Base-by-base conservation (phyloP, 371 early-diverging fungal genomes). In the Mucor plumbeus region DNA sequence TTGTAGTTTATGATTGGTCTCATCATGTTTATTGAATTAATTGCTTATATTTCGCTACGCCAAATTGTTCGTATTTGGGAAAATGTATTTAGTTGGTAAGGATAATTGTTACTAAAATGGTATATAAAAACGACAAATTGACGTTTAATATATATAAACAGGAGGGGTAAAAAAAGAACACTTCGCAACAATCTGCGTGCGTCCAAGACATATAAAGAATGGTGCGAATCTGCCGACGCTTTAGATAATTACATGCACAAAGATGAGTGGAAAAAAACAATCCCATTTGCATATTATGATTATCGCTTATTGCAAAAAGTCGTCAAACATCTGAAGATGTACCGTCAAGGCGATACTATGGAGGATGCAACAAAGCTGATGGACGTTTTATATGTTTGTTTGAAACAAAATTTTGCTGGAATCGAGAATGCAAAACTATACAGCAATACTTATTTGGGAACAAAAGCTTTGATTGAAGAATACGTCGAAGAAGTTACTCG, bases 381-480 rank as follows among this genome's bases (percentile, higher is more conserved):
- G 65, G 80, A 83, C 60, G 74, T 85, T 17, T 73, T 91, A 26
- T 85, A 88, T 26, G 85, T 87, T n/a, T 91, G 90, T 8, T 81
- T 91, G 68, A 94, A 92, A 67, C 74, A 83, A 60, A 93, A 95
- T 71, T 85, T 95, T 71, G 95, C 90, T 14, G 94, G 94, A 13
- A 86, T 94, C 39, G 93, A 93, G 63, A 91, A 91, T 74, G 79
- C 77, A 47, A 79, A 84, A n/a, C 78, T 94, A 15, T 95, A 94
- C 77, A 87, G 88, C 35, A 83, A 88, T 48, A 87, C 91, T 5
- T 90, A 92, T 66, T 82, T 90, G 44, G 94, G 95, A 10, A 92
- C 96, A 14, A 94, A 94, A 61, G 64, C 67, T 5, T 80, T 94
- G 0, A 87, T 96, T 10, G 92, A 93, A 38, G 88, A 88, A 40